Evolutionary conservation across 2,329 filamentous ascomycete genomes (phyloP).

Genomic region (Clonostachys rhizophaga): DNA sequence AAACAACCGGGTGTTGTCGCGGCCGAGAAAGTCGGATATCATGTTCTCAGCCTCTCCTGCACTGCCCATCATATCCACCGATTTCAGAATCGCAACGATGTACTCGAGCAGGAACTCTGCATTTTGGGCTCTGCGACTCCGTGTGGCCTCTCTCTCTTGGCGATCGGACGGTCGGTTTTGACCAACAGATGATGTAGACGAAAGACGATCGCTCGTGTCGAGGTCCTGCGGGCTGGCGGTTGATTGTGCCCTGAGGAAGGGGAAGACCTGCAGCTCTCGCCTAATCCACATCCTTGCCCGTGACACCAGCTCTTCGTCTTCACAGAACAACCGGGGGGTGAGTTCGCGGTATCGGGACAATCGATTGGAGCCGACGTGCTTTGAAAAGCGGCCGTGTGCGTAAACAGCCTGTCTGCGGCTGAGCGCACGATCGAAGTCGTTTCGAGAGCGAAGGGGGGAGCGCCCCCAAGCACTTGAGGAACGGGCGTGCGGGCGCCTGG

Average conservation of each 20-base stretch:
- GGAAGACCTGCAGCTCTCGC: conserved; percentile 79
- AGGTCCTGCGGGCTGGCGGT: conserved; percentile 2
- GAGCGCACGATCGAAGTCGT: conserved; percentile 6
- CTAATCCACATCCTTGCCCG: conserved; percentile 78
- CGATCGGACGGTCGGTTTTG: not conserved
- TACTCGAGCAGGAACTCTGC: conserved; percentile 85
- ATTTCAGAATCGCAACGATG: conserved; percentile 77
- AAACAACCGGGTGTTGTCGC: conserved; percentile 68
- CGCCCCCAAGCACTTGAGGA: not conserved
- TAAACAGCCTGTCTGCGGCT: conserved; percentile 68
- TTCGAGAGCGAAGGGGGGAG: not conserved
- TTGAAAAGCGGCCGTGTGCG: conserved; percentile 64
- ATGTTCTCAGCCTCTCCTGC: conserved; percentile 76
- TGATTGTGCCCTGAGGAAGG: conserved; percentile 46
- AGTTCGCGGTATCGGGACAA: conserved; percentile 73
- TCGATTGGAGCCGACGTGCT: conserved; percentile 78
- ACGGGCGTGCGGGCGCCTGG: not conserved
- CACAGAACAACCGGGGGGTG: conserved; percentile 60
- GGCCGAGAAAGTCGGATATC: conserved; percentile 72
- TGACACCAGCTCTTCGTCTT: conserved; percentile 63
- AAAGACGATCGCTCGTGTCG: conserved; percentile 2
- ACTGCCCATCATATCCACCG: conserved; percentile 75
- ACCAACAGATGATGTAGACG: too few relatives aligned
- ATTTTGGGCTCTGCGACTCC: conserved; percentile 50
- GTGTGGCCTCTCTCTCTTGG: not conserved